Percentiles rank a stretch among this genome's conserved stretches.
These are phyloP conservation scores for Colletotrichum chrysophilum DNA, from an alignment of 2,329 filamentous ascomycete species.

Conservation along the genomic window DNA sequence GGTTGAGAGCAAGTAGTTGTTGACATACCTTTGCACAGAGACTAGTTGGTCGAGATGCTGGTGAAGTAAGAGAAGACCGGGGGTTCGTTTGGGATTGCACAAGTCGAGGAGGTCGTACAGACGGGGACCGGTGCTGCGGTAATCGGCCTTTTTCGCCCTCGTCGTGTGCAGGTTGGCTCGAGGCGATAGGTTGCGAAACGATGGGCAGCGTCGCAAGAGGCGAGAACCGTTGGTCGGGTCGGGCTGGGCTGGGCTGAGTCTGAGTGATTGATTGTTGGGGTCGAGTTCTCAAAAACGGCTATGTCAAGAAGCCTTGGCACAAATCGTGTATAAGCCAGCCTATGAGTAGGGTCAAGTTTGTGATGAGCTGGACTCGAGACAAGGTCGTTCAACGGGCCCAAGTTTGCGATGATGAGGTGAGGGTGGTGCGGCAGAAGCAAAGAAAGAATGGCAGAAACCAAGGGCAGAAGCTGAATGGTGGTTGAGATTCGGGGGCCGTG, in stretches of 20 bases:
- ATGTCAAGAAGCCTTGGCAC: neutral
- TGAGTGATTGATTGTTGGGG: neutral
- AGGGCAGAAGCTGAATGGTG: neutral
- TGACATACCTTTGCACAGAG: neutral
- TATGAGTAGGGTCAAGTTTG: neutral
- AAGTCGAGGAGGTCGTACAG: conserved; percentile 9
- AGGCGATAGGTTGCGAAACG: conserved; percentile 6
- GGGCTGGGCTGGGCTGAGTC: neutral
- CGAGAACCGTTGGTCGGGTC: conserved; percentile 19
- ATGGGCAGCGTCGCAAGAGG: conserved; percentile 13
- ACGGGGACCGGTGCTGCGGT: conserved; percentile 15
- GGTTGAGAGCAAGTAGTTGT: neutral
- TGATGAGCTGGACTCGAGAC: neutral
- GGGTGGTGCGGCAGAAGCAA: neutral
- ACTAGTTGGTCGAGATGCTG: neutral
- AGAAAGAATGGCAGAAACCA: neutral
- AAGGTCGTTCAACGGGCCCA: neutral
- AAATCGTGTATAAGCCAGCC: neutral
- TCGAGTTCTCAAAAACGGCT: neutral
- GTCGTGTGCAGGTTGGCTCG: neutral
- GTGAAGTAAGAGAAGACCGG: neutral
- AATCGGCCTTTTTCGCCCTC: conserved; percentile 10
- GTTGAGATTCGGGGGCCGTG: neutral
- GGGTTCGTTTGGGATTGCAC: neutral
- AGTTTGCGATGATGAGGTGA: neutral